phyloP scores from a whole-genome alignment of 2,329 filamentous ascomycete species.

The Calonectria hawksworthii region DNA sequence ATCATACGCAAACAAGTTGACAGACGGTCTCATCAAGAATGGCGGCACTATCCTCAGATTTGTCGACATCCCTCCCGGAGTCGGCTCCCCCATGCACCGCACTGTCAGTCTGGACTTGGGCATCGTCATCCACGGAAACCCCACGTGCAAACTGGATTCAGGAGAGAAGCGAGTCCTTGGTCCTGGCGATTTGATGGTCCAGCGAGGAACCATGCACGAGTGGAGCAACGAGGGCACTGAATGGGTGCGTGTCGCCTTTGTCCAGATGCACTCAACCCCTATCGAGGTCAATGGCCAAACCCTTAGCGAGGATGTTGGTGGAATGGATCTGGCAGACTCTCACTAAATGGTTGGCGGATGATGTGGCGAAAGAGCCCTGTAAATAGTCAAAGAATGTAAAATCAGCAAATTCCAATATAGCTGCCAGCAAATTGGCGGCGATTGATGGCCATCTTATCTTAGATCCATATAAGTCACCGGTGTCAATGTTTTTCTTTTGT shows the following conservation, averaged over 20 bases:
- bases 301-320: slow-evolving; percentile 5
- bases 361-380: not conserved
- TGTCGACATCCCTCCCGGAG: slow-evolving; percentile 14
- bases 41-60: slow-evolving; percentile 23
- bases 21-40: slow-evolving; percentile 12
- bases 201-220: slow-evolving; percentile 28
- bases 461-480: no score
- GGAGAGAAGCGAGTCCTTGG: slow-evolving; percentile 11
- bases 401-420: not conserved
- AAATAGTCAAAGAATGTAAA: not conserved
- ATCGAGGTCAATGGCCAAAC: not conserved
- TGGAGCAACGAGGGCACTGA: slow-evolving; percentile 17
- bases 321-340: slow-evolving; percentile 10
- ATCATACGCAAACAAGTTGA: not conserved
- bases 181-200: slow-evolving; percentile 15
- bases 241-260: slow-evolving; percentile 17
- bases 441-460: not conserved
- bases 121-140: slow-evolving; percentile 20
- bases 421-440: not conserved
- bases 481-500: no score
- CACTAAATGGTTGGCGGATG: not conserved
- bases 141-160: slow-evolving; percentile 25
- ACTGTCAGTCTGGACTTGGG: slow-evolving; percentile 28
- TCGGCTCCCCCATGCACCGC: slow-evolving; percentile 25
- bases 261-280: slow-evolving; percentile 11